Percentiles rank a stretch among this genome's conserved stretches.
Evolutionary conservation across 805 yeast species (phyloP).

Genomic region (Teunomyces aglyptinius): DNA sequence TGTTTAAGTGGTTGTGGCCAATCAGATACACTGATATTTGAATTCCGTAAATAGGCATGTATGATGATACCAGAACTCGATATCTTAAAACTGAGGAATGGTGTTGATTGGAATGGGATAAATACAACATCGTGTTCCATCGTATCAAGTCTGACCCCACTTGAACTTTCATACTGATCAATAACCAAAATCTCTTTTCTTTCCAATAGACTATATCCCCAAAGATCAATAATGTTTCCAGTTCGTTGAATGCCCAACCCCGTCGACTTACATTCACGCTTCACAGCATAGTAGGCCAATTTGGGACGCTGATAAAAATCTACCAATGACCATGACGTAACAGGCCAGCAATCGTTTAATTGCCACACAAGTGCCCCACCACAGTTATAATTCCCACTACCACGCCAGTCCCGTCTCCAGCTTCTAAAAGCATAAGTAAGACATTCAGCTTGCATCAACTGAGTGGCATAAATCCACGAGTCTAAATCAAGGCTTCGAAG

Average conservation of each 20-base stretch:
- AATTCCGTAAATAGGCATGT: constrained; percentile 7
- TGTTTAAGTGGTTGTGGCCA: constrained; percentile 54
- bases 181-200: constrained; percentile 22
- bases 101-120: neutral
- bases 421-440: constrained; percentile 44
- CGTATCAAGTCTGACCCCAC: constrained; percentile 20
- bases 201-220: neutral
- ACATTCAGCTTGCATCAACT: constrained; percentile 52
- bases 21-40: constrained; percentile 30
- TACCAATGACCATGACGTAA: constrained; percentile 48
- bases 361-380: constrained; percentile 57
- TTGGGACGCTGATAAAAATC: constrained; percentile 45
- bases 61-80: neutral
- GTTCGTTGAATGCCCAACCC: constrained; percentile 35
- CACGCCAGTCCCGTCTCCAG: constrained; percentile 49
- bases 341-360: constrained; percentile 54
- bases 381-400: constrained; percentile 28
- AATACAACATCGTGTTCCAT: neutral
- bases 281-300: constrained; percentile 46
- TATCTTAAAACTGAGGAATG: neutral
- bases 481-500: constrained; percentile 34
- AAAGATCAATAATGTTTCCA: constrained; percentile 12
- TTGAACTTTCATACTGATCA: constrained; percentile 26
- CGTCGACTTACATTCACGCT: constrained; percentile 38
- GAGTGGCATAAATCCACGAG: constrained; percentile 51